Evolutionary conservation across 306 rosid species (phyloP).

Genomic region (Datisca glomerata): DNA sequence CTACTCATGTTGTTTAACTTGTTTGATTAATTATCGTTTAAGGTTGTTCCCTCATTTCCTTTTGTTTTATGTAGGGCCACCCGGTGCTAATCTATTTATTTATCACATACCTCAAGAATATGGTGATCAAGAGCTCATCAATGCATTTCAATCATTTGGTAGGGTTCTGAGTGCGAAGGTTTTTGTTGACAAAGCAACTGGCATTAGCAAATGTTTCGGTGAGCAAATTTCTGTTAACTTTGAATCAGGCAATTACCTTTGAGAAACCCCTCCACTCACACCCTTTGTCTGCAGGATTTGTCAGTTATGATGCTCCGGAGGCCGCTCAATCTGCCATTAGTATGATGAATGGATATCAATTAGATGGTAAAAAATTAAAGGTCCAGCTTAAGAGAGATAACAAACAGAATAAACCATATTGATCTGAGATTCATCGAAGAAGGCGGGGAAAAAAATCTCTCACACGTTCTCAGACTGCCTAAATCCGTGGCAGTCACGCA

Average conservation of each 20-base stretch:
- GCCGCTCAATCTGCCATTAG: conserved; percentile 77
- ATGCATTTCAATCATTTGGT: conserved; percentile 82
- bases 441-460: conserved; percentile 27
- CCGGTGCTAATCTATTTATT: conserved; percentile 95
- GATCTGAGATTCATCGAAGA: conserved; percentile 33
- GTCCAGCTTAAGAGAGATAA: conserved; percentile 99
- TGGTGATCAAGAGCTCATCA: conserved; percentile 84
- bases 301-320: conserved; percentile 84
- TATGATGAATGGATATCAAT: conserved; percentile 86
- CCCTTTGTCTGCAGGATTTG: conserved; percentile 71
- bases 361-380: conserved; percentile 88
- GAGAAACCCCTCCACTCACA: conserved; percentile 18
- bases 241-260: conserved; percentile 14
- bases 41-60: conserved; percentile 2
- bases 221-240: conserved; percentile 19
- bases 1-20: neutral
- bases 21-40: neutral
- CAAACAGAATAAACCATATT: conserved; percentile 76
- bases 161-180: conserved; percentile 95
- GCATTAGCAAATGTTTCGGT: conserved; percentile 99
- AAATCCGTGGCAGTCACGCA: conserved; percentile 15
- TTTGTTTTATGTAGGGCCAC: conserved; percentile 56
- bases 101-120: conserved; percentile 98
- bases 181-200: conserved; percentile 94
- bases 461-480: conserved; percentile 11